Conservation (phyloP, 306 rosid genomes). For the Vigna trinervia region DNA sequence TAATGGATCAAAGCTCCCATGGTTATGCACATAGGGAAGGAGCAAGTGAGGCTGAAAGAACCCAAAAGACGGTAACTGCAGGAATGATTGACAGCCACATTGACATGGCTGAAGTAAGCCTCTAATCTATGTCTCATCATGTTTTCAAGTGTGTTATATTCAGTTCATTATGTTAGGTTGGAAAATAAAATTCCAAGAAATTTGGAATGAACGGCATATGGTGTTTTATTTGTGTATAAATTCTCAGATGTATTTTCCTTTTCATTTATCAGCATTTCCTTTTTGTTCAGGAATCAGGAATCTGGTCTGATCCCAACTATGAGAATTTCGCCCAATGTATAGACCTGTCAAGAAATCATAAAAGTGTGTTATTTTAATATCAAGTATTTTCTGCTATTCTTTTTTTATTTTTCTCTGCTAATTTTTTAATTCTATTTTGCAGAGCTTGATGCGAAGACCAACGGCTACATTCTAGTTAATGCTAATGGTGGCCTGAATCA, state of each 20-base stretch:
- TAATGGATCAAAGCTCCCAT: slow-evolving; percentile 51
- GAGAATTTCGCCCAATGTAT: slow-evolving; percentile 75
- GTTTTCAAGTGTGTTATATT: slow-evolving; percentile 6
- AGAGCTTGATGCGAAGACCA: not conserved
- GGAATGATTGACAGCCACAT: slow-evolving; percentile 50
- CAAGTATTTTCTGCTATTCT: slow-evolving; percentile 24
- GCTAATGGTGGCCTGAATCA: slow-evolving; percentile 85
- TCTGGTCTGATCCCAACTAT: slow-evolving; percentile 56
- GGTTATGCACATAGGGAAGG: slow-evolving; percentile 53
- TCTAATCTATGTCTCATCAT: slow-evolving; percentile 8
- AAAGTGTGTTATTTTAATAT: slow-evolving; percentile 51
- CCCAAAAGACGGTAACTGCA: slow-evolving; percentile 59
- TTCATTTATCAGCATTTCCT: not conserved
- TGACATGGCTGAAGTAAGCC: slow-evolving; percentile 59
- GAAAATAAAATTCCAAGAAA: not conserved
- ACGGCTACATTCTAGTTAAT: slow-evolving; percentile 48
- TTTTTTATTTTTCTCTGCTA: not conserved
- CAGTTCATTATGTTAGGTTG: slow-evolving; percentile 25
- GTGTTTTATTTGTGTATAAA: not conserved
- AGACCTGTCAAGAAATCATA: slow-evolving; percentile 54
- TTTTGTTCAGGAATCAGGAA: slow-evolving; percentile 9
- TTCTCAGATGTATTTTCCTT: slow-evolving; percentile 21
- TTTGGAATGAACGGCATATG: not conserved
- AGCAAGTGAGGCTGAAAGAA: slow-evolving; percentile 60
- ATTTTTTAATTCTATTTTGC: not conserved